Base-by-base conservation (phyloP, 2,329 filamentous ascomycete genomes). In the Diaporthe destruens region DNA sequence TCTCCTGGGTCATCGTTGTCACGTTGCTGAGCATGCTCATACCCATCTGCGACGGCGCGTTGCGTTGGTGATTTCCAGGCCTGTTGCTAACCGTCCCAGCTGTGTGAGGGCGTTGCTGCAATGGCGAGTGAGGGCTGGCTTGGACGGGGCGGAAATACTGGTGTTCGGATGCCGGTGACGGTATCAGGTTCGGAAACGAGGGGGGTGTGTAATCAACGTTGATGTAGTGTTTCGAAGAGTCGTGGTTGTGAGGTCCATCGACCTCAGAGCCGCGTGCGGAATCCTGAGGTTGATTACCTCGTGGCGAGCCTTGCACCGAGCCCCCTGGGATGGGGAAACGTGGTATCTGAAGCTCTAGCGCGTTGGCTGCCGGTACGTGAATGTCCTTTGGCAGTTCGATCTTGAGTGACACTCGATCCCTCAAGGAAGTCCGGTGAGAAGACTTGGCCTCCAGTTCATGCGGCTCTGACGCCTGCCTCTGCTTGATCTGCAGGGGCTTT, bases 141-240 rank as follows among this genome's bases (percentile, higher is more conserved):
- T 87, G 87, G 2, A 92, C 89, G 0, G 90, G 90, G 14, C 87
- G 87, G 80, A 91, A 92, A 75, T 85, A 87, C 74, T 91, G 89
- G 69, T 84, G 82, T 25, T 89, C 87, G 0, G 87, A 88, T 23
- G 83, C 82, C 3, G 87, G 87, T 4, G 86, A 87, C 1, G 85
- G 84, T 29, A 87, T 79, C 1, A 84, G 74, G 11, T 74, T 80
- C 0, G 82, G 82, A 20, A 85, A 77, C 6, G 77, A 77, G 0
- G 84, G 84, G 1, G 82, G 80, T 1, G 83, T 78, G 56, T 85
- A 80, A 25, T 82, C 80, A 18, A 75, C 74, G 5, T 78, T 73
- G 16, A 49, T 55, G 36, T 70, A 68, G 20, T 44, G 71, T 25
- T 59, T 68, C 6, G 76, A 72, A n/a, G 79, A 77, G 69, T 84